Evolutionary conservation across 2,329 filamentous ascomycete species (phyloP), one percentile per base, ranked within the genome.

Genomic region (Amphichorda felina): DNA sequence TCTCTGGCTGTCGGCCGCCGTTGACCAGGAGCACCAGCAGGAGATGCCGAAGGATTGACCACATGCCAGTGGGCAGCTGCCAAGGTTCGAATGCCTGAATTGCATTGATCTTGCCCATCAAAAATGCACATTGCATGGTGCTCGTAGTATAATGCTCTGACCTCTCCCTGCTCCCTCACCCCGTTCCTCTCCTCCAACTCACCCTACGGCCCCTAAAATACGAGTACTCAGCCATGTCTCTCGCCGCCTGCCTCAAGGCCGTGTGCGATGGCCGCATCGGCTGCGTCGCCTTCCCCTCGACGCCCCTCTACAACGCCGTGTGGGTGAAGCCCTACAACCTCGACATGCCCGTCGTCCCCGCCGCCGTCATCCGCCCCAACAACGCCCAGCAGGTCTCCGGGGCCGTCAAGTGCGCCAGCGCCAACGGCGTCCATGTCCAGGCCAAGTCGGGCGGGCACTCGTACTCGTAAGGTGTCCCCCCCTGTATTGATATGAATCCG

Each of bases 391-490:
- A 79, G 37, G 66, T 80, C 2, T 63, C 72, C 2, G 64, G 56
- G 15, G 68, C 73, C 11, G 63, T 81, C 27, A 64, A 68, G 34
- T 80, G 75, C 46, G 76, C 75, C 5, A 57, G 49, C 2, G 41
- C 63, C 17, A 56, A 60, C 38, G 55, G 56, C 5, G 51, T 71
- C 35, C 68, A 70, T 42, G 72, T 80, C 0, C 74, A 79, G 47
- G 68, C 76, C 16, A 71, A 65, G 42, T 75, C 72, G 2, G 77
- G 76, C 4, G 77, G 77, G 0, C 77, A 81, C 45, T 79, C 73
- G 0, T 82, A 76, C 42, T 75, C 61, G 68, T 70, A 50, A 45
- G 64, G 40, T n/a, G 1, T 6, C n/a, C n/a, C n/a, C n/a, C n/a
- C n/a, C 22, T 31, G 2, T 15, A 25, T 21, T 14, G 11, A 21